Percentiles rank a stretch among this genome's conserved stretches.
Conservation (phyloP, 805 yeast species). For the Ogataea haglerorum region DNA sequence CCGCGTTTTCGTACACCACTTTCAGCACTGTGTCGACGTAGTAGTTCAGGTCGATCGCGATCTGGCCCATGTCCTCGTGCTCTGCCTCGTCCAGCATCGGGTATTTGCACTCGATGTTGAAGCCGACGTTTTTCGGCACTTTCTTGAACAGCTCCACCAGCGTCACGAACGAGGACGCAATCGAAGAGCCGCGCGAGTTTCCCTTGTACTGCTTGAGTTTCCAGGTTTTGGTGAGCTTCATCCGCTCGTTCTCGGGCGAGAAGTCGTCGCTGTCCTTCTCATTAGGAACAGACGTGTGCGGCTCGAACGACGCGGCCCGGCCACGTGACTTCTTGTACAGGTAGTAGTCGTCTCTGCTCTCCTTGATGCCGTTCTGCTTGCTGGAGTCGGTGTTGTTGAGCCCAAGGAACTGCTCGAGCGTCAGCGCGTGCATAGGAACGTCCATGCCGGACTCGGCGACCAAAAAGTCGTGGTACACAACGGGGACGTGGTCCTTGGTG, state of each 20-base stretch:
- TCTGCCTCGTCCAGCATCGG: constrained; percentile 95
- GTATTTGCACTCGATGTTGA: constrained; percentile 91
- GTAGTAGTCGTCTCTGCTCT: constrained; percentile 31
- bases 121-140: constrained; percentile 80
- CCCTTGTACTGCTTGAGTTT: constrained; percentile 86
- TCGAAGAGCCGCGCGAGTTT: constrained; percentile 82
- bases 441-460: constrained; percentile 96
- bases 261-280: constrained; percentile 27
- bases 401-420: constrained; percentile 81
- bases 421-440: constrained; percentile 90
- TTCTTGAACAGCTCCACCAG: constrained; percentile 78
- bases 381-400: constrained; percentile 36
- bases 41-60: constrained; percentile 76
- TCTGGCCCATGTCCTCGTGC: constrained; percentile 80
- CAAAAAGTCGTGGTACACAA: constrained; percentile 88
- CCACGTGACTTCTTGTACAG: constrained; percentile 30
- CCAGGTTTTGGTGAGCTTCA: constrained; percentile 86
- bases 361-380: constrained; percentile 13
- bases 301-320: constrained; percentile 35
- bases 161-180: constrained; percentile 90
- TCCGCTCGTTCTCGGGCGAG: constrained; percentile 50
- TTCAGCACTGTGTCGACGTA: constrained; percentile 87
- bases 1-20: constrained; percentile 71
- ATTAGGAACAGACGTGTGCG: constrained; percentile 5
- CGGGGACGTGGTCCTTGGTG: constrained; percentile 88